A percentile compares a stretch with the other conserved stretches of the same genome.
phyloP scores from a whole-genome alignment of 2,329 filamentous ascomycete genomes.

The Colletotrichum shisoi region DNA sequence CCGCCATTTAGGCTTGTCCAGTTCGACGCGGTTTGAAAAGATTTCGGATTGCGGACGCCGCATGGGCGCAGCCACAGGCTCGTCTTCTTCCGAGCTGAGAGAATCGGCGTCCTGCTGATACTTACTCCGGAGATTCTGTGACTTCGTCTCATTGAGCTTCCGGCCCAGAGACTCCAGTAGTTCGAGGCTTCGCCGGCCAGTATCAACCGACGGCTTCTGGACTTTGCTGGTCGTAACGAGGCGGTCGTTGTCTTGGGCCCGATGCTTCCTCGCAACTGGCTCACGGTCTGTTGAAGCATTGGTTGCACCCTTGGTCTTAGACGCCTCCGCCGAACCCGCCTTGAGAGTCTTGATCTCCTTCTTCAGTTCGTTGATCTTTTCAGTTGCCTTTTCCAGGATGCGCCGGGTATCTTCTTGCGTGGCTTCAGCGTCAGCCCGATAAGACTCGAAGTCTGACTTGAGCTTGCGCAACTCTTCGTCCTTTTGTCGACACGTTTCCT shows the following conservation, averaged over 20 bases:
- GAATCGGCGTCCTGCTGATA: conserved; percentile 46
- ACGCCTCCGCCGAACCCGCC: conserved; percentile 39
- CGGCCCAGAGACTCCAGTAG: conserved; percentile 37
- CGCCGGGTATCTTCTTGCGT: conserved; percentile 64
- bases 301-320: conserved; percentile 20
- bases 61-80: conserved; percentile 2
- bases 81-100: conserved; percentile 30
- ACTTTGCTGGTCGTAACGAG: conserved; percentile 30
- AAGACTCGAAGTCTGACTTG: conserved; percentile 61
- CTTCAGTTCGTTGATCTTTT: conserved; percentile 64
- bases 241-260: conserved; percentile 19
- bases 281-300: conserved; percentile 14
- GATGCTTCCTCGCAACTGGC: conserved; percentile 19
- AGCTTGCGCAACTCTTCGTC: conserved; percentile 60
- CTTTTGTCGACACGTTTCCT: conserved; percentile 54
- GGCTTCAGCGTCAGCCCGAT: conserved; percentile 62
- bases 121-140: conserved; percentile 49
- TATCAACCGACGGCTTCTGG: conserved; percentile 19
- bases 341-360: conserved; percentile 61
- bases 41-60: conserved; percentile 34
- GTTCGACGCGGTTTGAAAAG: conserved; percentile 28
- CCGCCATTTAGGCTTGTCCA: conserved; percentile 52
- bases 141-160: conserved; percentile 40
- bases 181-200: conserved; percentile 44
- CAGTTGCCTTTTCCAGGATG: conserved; percentile 64